These are phyloP conservation scores for Phytophthora lateralis DNA, from an alignment of 352 stramenopile genomes.

Conservation along the genomic window DNA sequence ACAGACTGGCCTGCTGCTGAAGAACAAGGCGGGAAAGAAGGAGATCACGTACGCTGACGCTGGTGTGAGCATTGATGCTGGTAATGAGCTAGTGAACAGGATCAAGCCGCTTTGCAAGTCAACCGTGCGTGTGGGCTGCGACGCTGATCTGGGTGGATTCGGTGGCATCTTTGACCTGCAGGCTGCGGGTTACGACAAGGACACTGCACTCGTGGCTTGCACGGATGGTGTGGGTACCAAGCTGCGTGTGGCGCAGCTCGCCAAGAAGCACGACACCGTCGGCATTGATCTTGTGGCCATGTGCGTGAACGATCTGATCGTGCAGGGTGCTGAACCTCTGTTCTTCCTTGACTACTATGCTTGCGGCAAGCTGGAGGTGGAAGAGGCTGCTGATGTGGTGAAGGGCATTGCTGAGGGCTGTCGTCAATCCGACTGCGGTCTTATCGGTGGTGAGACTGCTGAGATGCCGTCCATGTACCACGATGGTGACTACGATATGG, in stretches of 20 bases:
- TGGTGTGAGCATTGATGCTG: conserved; percentile 98
- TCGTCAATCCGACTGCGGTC: conserved; percentile 93
- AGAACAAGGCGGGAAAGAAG: conserved; percentile 70
- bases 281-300: conserved; percentile 99
- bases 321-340: conserved; percentile 98
- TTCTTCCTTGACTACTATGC: conserved; percentile 99
- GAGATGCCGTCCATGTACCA: conserved; percentile 99
- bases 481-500: conserved; percentile 98
- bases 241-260: conserved; percentile 89
- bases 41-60: conserved; percentile 97
- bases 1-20: conserved; percentile 67
- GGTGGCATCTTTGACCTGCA: conserved; percentile 98
- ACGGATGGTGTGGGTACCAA: conserved; percentile 99
- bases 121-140: conserved; percentile 94
- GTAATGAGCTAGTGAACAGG: conserved; percentile 94
- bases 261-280: conserved; percentile 95
- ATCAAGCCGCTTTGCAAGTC: conserved; percentile 99
- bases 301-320: conserved; percentile 99
- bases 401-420: conserved; percentile 98
- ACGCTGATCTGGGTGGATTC: conserved; percentile 97
- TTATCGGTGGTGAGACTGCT: conserved; percentile 97
- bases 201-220: conserved; percentile 98
- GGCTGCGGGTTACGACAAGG: conserved; percentile 95
- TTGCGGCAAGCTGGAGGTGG: conserved; percentile 95
- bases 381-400: conserved; percentile 95